Percentiles rank a stretch among this genome's conserved stretches.
Conservation (phyloP, 768 basidiomycete species). For the Leucocoprinus leucothites region DNA sequence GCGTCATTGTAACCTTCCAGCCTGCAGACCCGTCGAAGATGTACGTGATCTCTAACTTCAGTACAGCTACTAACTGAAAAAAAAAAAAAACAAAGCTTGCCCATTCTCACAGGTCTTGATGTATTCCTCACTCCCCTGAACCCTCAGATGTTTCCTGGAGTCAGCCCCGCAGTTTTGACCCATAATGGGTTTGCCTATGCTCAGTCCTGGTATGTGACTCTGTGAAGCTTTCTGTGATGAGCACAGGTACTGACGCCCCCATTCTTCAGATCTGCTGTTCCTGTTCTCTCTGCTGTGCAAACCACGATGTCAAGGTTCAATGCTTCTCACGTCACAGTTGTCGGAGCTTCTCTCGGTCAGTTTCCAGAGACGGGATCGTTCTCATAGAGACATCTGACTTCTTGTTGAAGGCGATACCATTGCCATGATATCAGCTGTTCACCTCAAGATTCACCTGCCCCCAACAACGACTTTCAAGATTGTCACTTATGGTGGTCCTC, state of each 20-base stretch:
- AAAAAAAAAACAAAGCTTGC: slow-evolving; percentile 20
- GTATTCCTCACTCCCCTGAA: slow-evolving; percentile 30
- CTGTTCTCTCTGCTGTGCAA: slow-evolving; percentile 37
- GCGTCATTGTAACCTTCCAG: slow-evolving; percentile 34
- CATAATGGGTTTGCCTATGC: slow-evolving; percentile 41
- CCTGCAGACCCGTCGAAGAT: slow-evolving; percentile 30
- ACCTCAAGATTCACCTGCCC: slow-evolving; percentile 47
- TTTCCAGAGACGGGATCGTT: background rate
- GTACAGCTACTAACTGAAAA: background rate
- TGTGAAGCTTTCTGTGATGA: background rate
- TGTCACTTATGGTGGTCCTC: slow-evolving; percentile 41
- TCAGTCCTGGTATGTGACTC: slow-evolving; percentile 20
- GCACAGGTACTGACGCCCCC: too few relatives aligned
- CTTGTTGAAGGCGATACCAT: slow-evolving; percentile 33
- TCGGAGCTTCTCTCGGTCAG: slow-evolving; percentile 41
- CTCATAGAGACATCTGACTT: slow-evolving; percentile 6
- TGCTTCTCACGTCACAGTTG: slow-evolving; percentile 33
- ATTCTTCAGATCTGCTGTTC: slow-evolving; percentile 34
- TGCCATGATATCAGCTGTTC: slow-evolving; percentile 46
- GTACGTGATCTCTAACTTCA: slow-evolving; percentile 18
- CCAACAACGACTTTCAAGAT: slow-evolving; percentile 28
- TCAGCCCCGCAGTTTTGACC: slow-evolving; percentile 32
- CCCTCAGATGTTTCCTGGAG: slow-evolving; percentile 40
- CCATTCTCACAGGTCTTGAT: slow-evolving; percentile 36
- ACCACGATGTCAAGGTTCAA: slow-evolving; percentile 29